Conservation (phyloP, 1,284 basidiomycete genomes). For the Termitomyces sp. region DNA sequence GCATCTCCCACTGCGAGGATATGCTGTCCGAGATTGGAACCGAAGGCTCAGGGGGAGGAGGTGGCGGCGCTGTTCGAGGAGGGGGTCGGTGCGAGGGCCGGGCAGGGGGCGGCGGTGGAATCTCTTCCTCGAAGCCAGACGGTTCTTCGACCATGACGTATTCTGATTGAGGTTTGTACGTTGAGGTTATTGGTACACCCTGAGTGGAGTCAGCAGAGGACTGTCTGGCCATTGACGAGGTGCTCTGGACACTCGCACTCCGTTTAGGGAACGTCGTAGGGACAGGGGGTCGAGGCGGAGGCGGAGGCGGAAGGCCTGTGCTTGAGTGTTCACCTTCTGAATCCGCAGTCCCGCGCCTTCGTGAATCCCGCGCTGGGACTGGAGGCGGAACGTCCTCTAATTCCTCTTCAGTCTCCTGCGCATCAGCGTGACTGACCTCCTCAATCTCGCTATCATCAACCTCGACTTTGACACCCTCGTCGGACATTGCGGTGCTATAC, state of each 20-base stretch:
- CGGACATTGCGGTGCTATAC: slow-evolving; percentile 38
- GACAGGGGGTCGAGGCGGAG: slow-evolving; percentile 35
- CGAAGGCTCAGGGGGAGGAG: slow-evolving; percentile 23
- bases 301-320: slow-evolving; percentile 18
- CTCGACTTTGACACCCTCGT: slow-evolving; percentile 59
- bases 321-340: slow-evolving; percentile 19
- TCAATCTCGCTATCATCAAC: slow-evolving; percentile 67
- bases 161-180: slow-evolving; percentile 36
- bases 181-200: slow-evolving; percentile 18
- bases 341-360: slow-evolving; percentile 13
- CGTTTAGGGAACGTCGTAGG: slow-evolving; percentile 32
- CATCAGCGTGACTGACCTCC: slow-evolving; percentile 54
- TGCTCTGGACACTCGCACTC: slow-evolving; percentile 29
- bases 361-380: slow-evolving; percentile 26
- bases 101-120: slow-evolving; percentile 40
- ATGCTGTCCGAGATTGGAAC: slow-evolving; percentile 29
- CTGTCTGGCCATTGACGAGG: slow-evolving; percentile 28
- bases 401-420: slow-evolving; percentile 30
- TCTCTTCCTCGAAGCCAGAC: slow-evolving; percentile 26
- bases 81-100: slow-evolving; percentile 36
- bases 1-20: slow-evolving; percentile 53
- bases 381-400: slow-evolving; percentile 42
- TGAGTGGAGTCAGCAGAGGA: slow-evolving; percentile 30
- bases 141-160: slow-evolving; percentile 59
- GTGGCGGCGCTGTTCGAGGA: slow-evolving; percentile 24